Conservation (phyloP, 2,329 filamentous ascomycete species). For the Pseudogymnoascus pannorum region DNA sequence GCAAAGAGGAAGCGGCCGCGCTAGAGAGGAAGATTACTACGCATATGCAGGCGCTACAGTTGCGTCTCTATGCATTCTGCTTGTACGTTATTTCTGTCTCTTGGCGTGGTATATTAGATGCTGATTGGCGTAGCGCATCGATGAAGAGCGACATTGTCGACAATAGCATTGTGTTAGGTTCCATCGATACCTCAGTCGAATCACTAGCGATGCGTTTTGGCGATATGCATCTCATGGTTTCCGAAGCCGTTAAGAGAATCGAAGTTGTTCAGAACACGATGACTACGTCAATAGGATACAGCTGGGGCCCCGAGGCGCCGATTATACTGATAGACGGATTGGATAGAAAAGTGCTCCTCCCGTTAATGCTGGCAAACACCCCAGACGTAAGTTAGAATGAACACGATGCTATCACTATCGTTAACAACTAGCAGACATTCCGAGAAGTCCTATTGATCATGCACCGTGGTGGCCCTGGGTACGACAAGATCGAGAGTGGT, state of each 20-base stretch:
- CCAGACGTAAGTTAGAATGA: background rate
- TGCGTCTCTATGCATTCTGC: slow-evolving; percentile 2
- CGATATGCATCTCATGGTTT: slow-evolving; percentile 1
- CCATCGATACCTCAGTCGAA: background rate
- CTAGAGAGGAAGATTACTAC: background rate
- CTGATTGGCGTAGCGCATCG: background rate
- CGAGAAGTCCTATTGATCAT: background rate
- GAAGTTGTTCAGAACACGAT: background rate
- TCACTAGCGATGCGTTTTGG: slow-evolving; percentile 1
- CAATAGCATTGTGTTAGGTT: background rate
- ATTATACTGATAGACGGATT: background rate
- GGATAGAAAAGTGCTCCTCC: background rate
- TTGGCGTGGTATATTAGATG: background rate
- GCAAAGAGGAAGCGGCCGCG: background rate
- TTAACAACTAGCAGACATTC: background rate
- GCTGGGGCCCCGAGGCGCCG: background rate
- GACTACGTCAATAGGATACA: background rate
- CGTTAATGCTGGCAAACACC: background rate
- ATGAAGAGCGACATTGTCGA: slow-evolving; percentile 1
- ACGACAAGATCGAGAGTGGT: slow-evolving; percentile 1
- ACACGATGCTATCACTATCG: background rate
- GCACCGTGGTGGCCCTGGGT: background rate
- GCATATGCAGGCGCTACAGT: slow-evolving; percentile 1
- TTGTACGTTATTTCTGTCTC: background rate
- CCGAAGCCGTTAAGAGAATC: background rate